A percentile compares a stretch with the other conserved stretches of the same genome.
Conservation (phyloP, 2,329 filamentous ascomycete genomes). For the Fusarium sulawesiense region DNA sequence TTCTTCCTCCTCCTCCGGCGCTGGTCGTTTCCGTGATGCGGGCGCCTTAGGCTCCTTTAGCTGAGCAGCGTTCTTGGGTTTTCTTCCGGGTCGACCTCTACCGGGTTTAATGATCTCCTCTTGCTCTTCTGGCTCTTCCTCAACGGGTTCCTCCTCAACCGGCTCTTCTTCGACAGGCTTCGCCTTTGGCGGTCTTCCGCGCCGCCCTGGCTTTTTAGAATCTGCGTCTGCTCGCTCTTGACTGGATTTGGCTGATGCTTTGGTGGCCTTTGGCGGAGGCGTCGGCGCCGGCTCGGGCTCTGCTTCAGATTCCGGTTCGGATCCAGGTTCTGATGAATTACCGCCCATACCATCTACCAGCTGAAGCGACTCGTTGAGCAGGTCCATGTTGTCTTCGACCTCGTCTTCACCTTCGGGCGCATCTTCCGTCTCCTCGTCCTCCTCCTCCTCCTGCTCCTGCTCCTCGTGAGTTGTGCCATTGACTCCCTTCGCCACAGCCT, state of each 20-base stretch:
- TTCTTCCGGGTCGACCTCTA: slow-evolving; percentile 23
- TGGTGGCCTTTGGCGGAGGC: background rate
- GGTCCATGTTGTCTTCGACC: slow-evolving; percentile 39
- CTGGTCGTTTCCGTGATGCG: slow-evolving; percentile 34
- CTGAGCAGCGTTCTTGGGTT: slow-evolving; percentile 28
- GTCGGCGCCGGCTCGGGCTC: slow-evolving; percentile 13
- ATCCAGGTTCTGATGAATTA: slow-evolving; percentile 32
- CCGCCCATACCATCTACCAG: slow-evolving; percentile 53
- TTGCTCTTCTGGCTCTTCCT: slow-evolving; percentile 20
- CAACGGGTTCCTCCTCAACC: slow-evolving; percentile 16
- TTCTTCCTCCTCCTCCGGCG: slow-evolving; percentile 19
- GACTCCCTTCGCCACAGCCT: slow-evolving; percentile 44
- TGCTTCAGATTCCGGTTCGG: slow-evolving; percentile 26
- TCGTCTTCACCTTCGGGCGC: slow-evolving; percentile 33
- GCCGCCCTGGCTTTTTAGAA: slow-evolving; percentile 22
- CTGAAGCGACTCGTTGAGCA: slow-evolving; percentile 57
- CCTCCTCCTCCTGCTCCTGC: slow-evolving; percentile 44
- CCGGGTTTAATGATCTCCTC: slow-evolving; percentile 4
- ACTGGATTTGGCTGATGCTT: slow-evolving; percentile 15
- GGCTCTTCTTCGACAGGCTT: slow-evolving; percentile 27
- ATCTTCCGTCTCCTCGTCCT: slow-evolving; percentile 46
- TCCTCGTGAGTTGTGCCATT: slow-evolving; percentile 44
- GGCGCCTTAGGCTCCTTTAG: slow-evolving; percentile 27
- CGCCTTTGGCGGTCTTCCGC: slow-evolving; percentile 41
- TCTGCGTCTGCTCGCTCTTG: background rate